A percentile compares a stretch with the other conserved stretches of the same genome.
phyloP scores from a whole-genome alignment of 163 green algal species.

The Chlamydomonas reinhardtii region DNA sequence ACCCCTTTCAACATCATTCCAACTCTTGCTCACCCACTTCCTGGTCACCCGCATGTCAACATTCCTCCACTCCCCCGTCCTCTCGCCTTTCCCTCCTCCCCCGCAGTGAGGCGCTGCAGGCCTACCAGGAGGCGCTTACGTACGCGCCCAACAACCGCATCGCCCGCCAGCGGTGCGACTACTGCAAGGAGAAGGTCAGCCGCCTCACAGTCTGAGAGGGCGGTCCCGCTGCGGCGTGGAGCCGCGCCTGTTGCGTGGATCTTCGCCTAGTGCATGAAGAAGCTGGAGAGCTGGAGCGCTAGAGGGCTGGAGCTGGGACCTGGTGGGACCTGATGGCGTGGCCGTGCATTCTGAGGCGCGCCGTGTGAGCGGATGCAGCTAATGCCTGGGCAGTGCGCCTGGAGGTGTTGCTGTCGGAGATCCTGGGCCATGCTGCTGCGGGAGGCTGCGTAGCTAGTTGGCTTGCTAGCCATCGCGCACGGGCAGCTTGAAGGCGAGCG shows the following conservation, averaged over 20 bases:
- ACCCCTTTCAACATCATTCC: no score
- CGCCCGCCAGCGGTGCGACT: conserved; percentile 47
- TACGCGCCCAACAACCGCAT: conserved; percentile 91
- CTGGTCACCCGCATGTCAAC: no score
- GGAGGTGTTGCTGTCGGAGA: neutral
- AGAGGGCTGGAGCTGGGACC: no score
- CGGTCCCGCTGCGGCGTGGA: neutral
- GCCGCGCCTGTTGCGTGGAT: no score
- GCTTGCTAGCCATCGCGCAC: conserved; percentile 51
- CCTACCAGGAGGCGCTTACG: conserved; percentile 93
- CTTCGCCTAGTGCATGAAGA: no score
- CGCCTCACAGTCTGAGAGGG: conserved; percentile 11
- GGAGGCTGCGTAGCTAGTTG: neutral
- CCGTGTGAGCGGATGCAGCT: no score
- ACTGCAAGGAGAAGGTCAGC: conserved; percentile 49
- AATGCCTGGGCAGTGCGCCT: neutral
- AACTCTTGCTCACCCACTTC: no score
- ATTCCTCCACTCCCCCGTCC: no score
- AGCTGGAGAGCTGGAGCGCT: neutral
- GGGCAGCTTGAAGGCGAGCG: conserved; percentile 74
- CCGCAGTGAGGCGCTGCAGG: conserved; percentile 89
- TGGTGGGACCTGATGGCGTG: no score
- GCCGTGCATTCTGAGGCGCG: no score
- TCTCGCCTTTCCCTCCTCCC: neutral
- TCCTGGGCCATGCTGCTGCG: neutral